A percentile compares a stretch with the other conserved stretches of the same genome.
These are phyloP conservation scores for Thielaviopsis punctulata DNA, from an alignment of 2,329 filamentous ascomycete species.

Conservation along the genomic window DNA sequence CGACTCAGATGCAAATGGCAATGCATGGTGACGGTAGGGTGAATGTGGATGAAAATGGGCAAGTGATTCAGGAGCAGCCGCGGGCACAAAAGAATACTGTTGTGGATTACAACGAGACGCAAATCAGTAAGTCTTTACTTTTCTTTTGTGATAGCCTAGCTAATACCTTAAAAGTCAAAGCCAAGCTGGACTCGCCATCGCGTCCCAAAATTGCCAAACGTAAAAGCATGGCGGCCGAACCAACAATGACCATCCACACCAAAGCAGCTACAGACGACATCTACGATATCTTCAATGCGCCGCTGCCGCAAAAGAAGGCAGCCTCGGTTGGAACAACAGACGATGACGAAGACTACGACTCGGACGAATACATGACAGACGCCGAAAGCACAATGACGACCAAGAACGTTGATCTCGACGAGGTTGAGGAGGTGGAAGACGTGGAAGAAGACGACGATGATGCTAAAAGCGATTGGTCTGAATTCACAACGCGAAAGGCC, in stretches of 20 bases:
- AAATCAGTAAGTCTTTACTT: slow-evolving; percentile 54
- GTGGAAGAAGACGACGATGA: slow-evolving; percentile 39
- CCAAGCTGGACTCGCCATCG: slow-evolving; percentile 79
- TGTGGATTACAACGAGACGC: slow-evolving; percentile 77
- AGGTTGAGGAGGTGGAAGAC: slow-evolving; percentile 26
- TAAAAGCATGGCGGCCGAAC: slow-evolving; percentile 39
- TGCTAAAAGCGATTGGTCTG: slow-evolving; percentile 66
- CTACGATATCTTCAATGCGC: slow-evolving; percentile 91
- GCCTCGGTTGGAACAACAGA: slow-evolving; percentile 10
- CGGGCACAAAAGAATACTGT: slow-evolving; percentile 41
- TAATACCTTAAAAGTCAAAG: slow-evolving; percentile 51
- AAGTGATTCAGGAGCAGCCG: slow-evolving; percentile 14
- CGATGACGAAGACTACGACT: slow-evolving; percentile 23
- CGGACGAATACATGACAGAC: slow-evolving; percentile 62
- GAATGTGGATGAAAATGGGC: slow-evolving; percentile 12
- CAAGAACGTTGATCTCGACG: slow-evolving; percentile 25
- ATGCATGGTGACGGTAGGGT: too few relatives aligned
- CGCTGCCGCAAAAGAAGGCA: slow-evolving; percentile 28
- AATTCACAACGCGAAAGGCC: slow-evolving; percentile 54
- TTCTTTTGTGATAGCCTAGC: background rate
- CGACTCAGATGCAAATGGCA: slow-evolving; percentile 3
- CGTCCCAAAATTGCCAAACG: slow-evolving; percentile 72
- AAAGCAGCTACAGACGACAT: slow-evolving; percentile 92
- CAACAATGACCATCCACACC: slow-evolving; percentile 97
- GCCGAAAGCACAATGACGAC: slow-evolving; percentile 73